phyloP scores from a whole-genome alignment of 140 eudicot species.

The Anethum foeniculum region DNA sequence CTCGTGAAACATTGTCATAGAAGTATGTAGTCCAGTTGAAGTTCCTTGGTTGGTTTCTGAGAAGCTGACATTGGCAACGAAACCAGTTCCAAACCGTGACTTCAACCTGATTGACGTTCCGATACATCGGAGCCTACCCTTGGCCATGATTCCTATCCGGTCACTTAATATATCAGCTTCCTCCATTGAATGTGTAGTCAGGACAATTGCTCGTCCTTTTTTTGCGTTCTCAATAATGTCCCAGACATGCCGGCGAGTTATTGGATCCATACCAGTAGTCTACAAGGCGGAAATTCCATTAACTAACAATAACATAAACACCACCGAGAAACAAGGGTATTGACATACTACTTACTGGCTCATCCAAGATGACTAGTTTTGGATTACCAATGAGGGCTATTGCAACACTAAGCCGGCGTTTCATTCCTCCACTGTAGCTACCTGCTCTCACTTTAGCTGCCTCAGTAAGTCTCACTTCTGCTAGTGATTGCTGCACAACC shows the following conservation, averaged over 20 bases:
- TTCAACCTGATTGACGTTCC: constrained; percentile 88
- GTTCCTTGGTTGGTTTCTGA: constrained; percentile 26
- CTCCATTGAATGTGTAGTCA: constrained; percentile 98
- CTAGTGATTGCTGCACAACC: constrained; percentile 63
- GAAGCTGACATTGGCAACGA: constrained; percentile 68
- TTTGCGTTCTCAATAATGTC: constrained; percentile 94
- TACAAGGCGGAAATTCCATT: constrained; percentile 19
- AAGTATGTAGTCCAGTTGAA: constrained; percentile 20
- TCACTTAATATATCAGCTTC: constrained; percentile 95
- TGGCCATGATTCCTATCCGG: constrained; percentile 92
- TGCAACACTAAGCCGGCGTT: constrained; percentile 96
- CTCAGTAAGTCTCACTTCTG: constrained; percentile 72
- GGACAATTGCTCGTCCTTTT: constrained; percentile 74
- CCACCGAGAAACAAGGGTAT: neutral
- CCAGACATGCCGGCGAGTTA: constrained; percentile 92
- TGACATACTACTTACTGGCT: constrained; percentile 50
- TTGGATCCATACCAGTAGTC: constrained; percentile 99
- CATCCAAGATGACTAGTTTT: constrained; percentile 82
- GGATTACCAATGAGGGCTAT: constrained; percentile 94
- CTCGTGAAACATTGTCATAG: constrained; percentile 27
- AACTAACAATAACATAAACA: constrained; percentile 7
- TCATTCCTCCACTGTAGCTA: constrained; percentile 99
- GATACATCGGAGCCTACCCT: constrained; percentile 89
- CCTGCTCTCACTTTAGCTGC: constrained; percentile 76
- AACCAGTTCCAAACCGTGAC: constrained; percentile 89